Conservation (phyloP, 768 basidiomycete genomes). For the Pleurotus eryngii region DNA sequence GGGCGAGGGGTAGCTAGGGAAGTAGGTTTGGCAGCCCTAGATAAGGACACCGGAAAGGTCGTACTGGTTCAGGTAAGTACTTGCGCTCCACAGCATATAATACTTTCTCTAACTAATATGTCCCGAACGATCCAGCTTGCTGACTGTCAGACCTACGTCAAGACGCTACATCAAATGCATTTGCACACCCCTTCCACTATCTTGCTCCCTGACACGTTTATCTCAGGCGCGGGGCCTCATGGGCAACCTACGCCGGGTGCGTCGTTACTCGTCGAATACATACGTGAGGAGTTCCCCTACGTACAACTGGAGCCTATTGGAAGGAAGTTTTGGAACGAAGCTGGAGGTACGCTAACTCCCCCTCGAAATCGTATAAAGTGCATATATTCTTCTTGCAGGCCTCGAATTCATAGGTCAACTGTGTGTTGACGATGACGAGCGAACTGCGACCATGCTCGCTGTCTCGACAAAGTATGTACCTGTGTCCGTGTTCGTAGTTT, state of each 20-base stretch:
- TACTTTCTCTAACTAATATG: not conserved
- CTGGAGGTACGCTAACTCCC: constrained; percentile 46
- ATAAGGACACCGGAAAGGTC: constrained; percentile 72
- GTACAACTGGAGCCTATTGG: constrained; percentile 66
- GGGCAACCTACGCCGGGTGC: constrained; percentile 43
- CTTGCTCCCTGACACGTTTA: constrained; percentile 80
- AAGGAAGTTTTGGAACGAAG: constrained; percentile 85
- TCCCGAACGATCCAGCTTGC: constrained; percentile 47
- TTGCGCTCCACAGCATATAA: constrained; percentile 5
- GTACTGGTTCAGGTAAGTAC: constrained; percentile 70
- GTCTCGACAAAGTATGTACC: constrained; percentile 72
- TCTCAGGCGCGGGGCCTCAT: constrained; percentile 46
- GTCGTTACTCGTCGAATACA: constrained; percentile 67
- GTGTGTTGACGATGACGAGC: constrained; percentile 77
- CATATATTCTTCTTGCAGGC: constrained; percentile 46
- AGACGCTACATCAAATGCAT: constrained; percentile 84
- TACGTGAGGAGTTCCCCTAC: constrained; percentile 71
- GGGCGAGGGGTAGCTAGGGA: constrained; percentile 78
- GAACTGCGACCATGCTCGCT: constrained; percentile 75
- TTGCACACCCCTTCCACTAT: constrained; percentile 68
- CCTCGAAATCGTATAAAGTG: not conserved
- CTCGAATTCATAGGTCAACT: constrained; percentile 77
- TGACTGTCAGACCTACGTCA: constrained; percentile 87
- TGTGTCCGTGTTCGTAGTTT: not conserved
- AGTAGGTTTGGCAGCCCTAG: constrained; percentile 85